phyloP scores from a whole-genome alignment of 805 yeast genomes.

The Starmerella gropengiesseri region DNA sequence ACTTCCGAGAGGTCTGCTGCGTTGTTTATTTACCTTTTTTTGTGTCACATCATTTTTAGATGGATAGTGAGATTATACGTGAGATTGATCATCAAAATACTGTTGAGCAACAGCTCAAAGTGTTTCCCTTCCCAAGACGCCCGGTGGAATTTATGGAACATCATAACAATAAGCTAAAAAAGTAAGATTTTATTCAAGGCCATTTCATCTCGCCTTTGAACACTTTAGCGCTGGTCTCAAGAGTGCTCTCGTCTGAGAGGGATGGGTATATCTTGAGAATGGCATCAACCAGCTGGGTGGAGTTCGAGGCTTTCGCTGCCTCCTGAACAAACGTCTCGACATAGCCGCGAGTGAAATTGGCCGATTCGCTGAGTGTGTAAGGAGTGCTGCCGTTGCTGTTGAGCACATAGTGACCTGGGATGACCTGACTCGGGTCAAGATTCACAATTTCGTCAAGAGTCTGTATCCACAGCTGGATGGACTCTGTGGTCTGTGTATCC shows the following conservation, averaged over 20 bases:
- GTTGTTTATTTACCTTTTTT: no score
- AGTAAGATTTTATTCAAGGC: constrained; percentile 1
- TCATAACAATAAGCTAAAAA: no score
- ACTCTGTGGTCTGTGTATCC: constrained; percentile 3
- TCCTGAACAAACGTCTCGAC: background rate
- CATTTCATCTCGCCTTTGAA: constrained; percentile 3
- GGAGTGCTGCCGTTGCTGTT: background rate
- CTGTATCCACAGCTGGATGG: constrained; percentile 1
- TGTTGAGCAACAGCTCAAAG: no score
- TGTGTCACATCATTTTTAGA: no score
- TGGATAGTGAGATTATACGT: no score
- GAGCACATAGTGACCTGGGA: constrained; percentile 2
- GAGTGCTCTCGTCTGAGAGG: background rate
- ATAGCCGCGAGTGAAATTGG: background rate
- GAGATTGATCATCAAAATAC: no score
- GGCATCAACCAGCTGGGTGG: constrained; percentile 2
- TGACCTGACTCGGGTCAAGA: background rate
- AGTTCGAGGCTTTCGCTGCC: constrained; percentile 2
- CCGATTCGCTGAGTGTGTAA: background rate
- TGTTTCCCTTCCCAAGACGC: no score
- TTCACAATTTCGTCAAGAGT: background rate
- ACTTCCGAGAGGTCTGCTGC: no score
- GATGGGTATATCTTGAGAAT: background rate
- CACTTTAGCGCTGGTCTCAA: constrained; percentile 2
- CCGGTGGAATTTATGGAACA: no score